Evolutionary conservation across 371 early-diverging fungal genomes (phyloP).

Genomic region (Lichtheimia ornata): DNA sequence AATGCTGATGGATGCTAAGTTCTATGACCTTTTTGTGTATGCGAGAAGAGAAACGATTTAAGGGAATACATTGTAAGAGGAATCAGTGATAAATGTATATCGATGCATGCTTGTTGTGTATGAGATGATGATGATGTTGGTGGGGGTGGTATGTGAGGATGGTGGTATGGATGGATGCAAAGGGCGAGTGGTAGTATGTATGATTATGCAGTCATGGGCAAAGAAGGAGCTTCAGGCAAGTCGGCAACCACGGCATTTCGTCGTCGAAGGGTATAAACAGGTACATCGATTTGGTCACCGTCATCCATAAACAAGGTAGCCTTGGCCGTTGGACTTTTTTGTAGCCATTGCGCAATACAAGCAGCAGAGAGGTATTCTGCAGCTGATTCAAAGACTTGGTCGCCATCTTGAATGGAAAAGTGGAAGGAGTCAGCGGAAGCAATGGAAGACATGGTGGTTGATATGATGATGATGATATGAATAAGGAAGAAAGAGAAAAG

Average conservation of each 20-base stretch:
- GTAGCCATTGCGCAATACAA: conserved; percentile 41
- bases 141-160: not conserved
- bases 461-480: conserved; percentile 4
- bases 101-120: not conserved
- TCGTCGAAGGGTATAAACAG: conserved; percentile 43
- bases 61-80: no score
- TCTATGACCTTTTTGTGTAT: no score
- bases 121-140: not conserved
- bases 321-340: conserved; percentile 38
- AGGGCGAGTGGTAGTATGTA: not conserved
- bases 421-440: conserved; percentile 8
- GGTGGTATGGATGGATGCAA: not conserved
- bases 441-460: not conserved
- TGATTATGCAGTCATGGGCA: conserved; percentile 15
- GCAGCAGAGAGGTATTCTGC: conserved; percentile 28
- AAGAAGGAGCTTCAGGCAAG: conserved; percentile 41
- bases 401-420: conserved; percentile 42
- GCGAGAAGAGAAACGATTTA: no score
- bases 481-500: not conserved
- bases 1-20: no score
- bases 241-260: conserved; percentile 50
- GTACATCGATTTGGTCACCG: conserved; percentile 36
- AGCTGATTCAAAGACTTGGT: conserved; percentile 32
- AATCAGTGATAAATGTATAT: no score
- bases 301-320: conserved; percentile 38